phyloP scores from a whole-genome alignment of 495 filamentous ascomycete species.

The Aspergillus panamensis region DNA sequence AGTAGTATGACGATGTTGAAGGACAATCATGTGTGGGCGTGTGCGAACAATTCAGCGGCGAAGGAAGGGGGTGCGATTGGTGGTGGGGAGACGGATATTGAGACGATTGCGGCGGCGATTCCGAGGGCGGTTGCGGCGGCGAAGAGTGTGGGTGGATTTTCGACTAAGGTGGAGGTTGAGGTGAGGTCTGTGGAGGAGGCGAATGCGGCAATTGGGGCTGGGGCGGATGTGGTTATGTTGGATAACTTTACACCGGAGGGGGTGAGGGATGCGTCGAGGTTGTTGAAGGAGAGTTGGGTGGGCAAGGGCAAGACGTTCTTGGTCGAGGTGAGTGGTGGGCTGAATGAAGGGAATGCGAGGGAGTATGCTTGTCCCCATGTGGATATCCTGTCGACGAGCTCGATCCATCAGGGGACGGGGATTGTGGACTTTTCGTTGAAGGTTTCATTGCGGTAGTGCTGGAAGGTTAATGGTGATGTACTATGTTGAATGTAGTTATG shows the following conservation, averaged over 20 bases:
- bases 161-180: constrained; percentile 94
- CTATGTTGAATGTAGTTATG: too few relatives aligned
- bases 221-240: constrained; percentile 94
- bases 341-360: constrained; percentile 80
- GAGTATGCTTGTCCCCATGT: constrained; percentile 81
- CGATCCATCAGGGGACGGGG: constrained; percentile 89
- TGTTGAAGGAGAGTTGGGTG: constrained; percentile 72
- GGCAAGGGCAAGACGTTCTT: constrained; percentile 61
- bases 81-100: constrained; percentile 11
- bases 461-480: too few relatives aligned
- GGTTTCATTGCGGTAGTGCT: constrained; percentile 49
- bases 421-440: constrained; percentile 97
- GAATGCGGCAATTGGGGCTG: constrained; percentile 82
- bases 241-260: constrained; percentile 86
- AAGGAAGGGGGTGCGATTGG: background rate
- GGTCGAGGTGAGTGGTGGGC: constrained; percentile 87
- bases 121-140: constrained; percentile 78
- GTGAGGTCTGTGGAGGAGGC: constrained; percentile 83
- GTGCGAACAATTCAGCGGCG: constrained; percentile 47
- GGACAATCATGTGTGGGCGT: constrained; percentile 95
- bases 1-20: constrained; percentile 97
- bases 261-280: constrained; percentile 64
- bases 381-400: constrained; percentile 92
- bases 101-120: constrained; percentile 61
- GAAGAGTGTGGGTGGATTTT: constrained; percentile 80